Evolutionary conservation across 2,329 filamentous ascomycete species (phyloP).

Genomic region (Nemania serpens): DNA sequence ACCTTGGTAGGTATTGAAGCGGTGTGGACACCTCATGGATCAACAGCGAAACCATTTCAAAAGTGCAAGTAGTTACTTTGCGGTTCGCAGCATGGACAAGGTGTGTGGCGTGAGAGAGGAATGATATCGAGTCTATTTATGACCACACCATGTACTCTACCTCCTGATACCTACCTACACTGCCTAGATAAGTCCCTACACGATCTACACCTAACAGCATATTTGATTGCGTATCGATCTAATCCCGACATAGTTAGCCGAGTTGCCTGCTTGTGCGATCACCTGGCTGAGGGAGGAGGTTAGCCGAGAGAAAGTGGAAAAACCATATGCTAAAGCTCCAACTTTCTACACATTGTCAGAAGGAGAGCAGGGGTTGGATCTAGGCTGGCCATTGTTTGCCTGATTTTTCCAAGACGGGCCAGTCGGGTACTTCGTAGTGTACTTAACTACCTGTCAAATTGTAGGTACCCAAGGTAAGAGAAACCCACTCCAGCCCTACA

Average conservation of each 20-base stretch:
- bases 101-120: neutral
- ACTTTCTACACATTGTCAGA: neutral
- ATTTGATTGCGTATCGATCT: no score
- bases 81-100: neutral
- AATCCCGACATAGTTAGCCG: neutral
- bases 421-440: no score
- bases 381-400: constrained; percentile 14
- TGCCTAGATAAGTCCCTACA: no score
- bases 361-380: neutral
- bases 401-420: constrained; percentile 5
- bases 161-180: no score
- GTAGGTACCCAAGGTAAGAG: neutral
- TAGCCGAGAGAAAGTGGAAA: constrained; percentile 24
- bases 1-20: neutral
- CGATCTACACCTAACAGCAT: neutral
- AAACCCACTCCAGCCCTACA: constrained; percentile 25
- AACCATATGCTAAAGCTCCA: constrained; percentile 1
- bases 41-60: neutral
- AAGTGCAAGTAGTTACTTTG: constrained; percentile 15
- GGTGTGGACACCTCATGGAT: constrained; percentile 1
- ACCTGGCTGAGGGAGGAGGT: neutral
- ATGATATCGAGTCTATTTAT: neutral
- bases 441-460: no score
- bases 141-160: neutral
- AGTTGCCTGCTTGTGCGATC: neutral